Percentiles rank a stretch among this genome's conserved stretches.
Conservation (phyloP, 106 monocot genomes). For the Allium cepa region DNA sequence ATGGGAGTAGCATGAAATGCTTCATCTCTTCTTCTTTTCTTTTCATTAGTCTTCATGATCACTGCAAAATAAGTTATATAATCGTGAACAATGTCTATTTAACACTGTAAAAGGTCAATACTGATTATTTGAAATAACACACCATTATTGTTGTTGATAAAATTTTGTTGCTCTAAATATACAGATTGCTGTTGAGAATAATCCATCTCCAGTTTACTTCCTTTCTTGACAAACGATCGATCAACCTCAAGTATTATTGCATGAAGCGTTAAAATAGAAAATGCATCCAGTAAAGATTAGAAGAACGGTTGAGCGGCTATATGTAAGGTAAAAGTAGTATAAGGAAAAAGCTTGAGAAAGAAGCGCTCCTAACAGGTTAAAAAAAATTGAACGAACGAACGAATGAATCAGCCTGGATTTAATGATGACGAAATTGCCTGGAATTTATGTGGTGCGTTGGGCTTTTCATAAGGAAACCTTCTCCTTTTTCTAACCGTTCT, state of each 20-base stretch:
- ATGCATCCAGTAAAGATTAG: constrained; percentile 4
- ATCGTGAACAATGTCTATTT: neutral
- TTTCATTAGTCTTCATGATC: constrained; percentile 8
- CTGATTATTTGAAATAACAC: neutral
- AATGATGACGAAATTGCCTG: too few species aligned
- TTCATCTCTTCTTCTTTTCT: constrained; percentile 29
- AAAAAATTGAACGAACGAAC: neutral
- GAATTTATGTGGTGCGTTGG: neutral
- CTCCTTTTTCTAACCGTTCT: neutral
- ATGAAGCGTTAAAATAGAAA: neutral
- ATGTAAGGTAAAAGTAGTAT: neutral
- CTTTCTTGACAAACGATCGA: neutral
- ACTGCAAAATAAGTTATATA: constrained; percentile 6
- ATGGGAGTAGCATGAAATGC: neutral
- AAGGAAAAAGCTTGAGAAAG: neutral
- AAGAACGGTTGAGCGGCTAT: constrained; percentile 70
- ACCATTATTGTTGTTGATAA: constrained; percentile 14
- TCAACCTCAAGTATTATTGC: neutral
- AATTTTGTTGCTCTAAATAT: neutral
- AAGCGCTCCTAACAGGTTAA: neutral
- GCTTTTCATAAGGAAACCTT: neutral
- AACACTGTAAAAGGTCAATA: neutral
- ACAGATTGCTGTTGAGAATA: constrained; percentile 3
- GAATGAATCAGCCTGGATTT: neutral
- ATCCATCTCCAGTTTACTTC: constrained; percentile 15